Base-by-base conservation (phyloP, 2,329 filamentous ascomycete genomes). In the Curvularia hawaiiensis region DNA sequence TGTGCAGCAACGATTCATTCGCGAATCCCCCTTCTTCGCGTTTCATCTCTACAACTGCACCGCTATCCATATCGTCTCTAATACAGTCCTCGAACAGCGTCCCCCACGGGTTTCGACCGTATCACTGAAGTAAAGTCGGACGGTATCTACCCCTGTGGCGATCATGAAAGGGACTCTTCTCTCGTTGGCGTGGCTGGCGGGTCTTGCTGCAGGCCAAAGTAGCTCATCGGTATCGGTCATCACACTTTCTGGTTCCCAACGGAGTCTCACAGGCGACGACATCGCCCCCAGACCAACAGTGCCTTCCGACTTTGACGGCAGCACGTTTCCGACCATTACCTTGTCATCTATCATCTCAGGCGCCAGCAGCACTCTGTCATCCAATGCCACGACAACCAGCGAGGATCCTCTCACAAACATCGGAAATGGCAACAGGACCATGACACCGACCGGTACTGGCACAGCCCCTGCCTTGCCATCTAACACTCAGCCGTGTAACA, bases 401-500 rank as follows among this genome's bases (percentile, higher is more conserved):
- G 58, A 54, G 24, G 59, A 68, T 3, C 61, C 71, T n/a, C 58
- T 73, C 20, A 73, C 69, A 5, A 56, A 65, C 8, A 63, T 76
- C 40, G 63, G 67, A 26, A 69, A 71, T 10, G 60, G 58, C 16
- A 75, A 69, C 51, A 65, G 61, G 44, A 73, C 70, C 24, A 56
- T 61, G 30, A 71, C 64, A 24, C 56, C 65, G 16, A 69, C 62
- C 20, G 61, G 59, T 20, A 64, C 65, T 22, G 62, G 56, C 26
- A 74, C 69, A 26, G 65, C 70, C 11, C 60, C 70, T 20, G 60
- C 69, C 11, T 54, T 60, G 38, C 74, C 76, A 4, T 69, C 73
- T 5, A 78, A 78, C 55, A 78, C 76, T 1, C 76, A 78, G 51
- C 66, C 76, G n/a, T 78, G 76, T 65, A 78, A 78, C 63, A 73